Base-by-base conservation (phyloP, 176 grass and related monocot species). In the Saccharum spontaneum region DNA sequence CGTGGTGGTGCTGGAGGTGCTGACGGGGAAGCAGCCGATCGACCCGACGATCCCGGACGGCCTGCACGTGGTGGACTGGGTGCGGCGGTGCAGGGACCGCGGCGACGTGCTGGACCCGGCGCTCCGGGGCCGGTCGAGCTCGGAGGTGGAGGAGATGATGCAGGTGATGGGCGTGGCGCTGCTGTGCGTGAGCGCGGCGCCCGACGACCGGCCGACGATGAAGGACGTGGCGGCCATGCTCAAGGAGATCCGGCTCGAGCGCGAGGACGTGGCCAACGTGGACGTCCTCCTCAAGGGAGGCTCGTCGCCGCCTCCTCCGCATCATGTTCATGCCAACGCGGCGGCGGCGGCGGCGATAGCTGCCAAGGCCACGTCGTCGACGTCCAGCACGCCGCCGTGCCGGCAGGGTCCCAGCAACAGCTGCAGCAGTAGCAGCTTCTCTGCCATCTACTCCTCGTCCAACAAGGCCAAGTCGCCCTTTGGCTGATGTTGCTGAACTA, bases 1-100 rank as follows among this genome's bases (percentile, higher is more conserved):
- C 4, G 97, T 99, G 81, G 97, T 99, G 82, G 91, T 98, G 81
- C 83, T 98, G 48, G 97, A 98, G 86, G 97, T 98, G 75, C 71
- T 98, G 20, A 98, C 97, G 0, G 91, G 97, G 13, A 98, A 95
- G 84, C 93, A 98, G 75, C 97, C 97, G 5, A 98, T 95, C 7
- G 93, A 98, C 83, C 93, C 96, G 7, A 98, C 96, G 4, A 95
- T 94, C 79, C 93, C 96, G 1, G 93, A 95, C 3, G 97, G 93
- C 1, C 70, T 81, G 2, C 97, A 95, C 39, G 90, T 98, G 2
- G 93, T 95, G 17, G 97, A 98, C 49, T 98, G 97, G 97, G 97
- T 98, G 78, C 84, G 93, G 31, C 82, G 89, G 57, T 57, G 76
- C 39, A 95, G 83, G 76, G 91, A 84, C n/a, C 78, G 71, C 37